Percentiles rank a stretch among this genome's conserved stretches.
Conservation (phyloP, 208 protist genomes). For the Trypanosoma rangeli region DNA sequence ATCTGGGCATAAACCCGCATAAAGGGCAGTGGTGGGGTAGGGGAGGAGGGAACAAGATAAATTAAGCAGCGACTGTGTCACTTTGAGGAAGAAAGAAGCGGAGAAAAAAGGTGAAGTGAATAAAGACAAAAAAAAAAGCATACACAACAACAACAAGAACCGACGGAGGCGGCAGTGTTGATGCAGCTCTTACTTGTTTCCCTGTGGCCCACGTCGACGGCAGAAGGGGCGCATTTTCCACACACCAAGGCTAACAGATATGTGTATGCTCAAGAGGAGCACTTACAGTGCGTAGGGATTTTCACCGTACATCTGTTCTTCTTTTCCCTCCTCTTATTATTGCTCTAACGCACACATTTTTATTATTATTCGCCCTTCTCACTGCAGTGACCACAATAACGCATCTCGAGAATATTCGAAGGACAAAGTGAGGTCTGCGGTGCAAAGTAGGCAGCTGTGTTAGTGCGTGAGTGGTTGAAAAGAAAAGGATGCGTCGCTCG, state of each 20-base stretch:
- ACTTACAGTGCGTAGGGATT: too few relatives aligned
- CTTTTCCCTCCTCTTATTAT: not conserved
- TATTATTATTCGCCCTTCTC: not conserved
- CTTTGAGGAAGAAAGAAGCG: not conserved
- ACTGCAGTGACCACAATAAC: not conserved
- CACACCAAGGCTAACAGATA: too few relatives aligned
- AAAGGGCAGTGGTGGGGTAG: not conserved
- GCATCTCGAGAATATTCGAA: not conserved
- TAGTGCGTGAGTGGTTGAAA: constrained; percentile 3
- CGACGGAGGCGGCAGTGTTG: not conserved
- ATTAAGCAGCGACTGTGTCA: not conserved
- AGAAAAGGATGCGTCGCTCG: constrained; percentile 56
- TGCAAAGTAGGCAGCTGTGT: not conserved
- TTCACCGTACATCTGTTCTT: not conserved
- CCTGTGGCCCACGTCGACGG: not conserved
- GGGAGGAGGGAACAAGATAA: not conserved
- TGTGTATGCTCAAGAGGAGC: too few relatives aligned
- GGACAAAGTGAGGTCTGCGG: not conserved
- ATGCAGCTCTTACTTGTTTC: not conserved
- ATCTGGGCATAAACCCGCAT: constrained; percentile 65
- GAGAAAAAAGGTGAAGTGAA: not conserved
- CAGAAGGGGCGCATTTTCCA: not conserved
- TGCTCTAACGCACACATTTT: not conserved
- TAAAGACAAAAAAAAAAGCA: not conserved
- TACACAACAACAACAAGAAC: not conserved